phyloP scores from a whole-genome alignment of 805 yeast genomes.

The Teunomyces lycoperdinae region DNA sequence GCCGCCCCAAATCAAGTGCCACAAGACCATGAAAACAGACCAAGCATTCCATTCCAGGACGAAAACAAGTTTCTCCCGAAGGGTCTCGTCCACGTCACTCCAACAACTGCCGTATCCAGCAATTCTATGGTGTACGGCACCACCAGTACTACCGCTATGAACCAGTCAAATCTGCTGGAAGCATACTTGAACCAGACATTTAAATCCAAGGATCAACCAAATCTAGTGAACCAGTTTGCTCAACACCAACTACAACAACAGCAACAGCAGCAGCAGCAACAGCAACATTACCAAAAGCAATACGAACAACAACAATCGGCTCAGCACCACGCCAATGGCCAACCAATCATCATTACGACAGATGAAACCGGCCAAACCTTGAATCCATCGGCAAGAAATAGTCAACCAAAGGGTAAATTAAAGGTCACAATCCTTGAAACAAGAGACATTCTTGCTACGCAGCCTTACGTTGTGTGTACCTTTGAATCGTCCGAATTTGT shows the following conservation, averaged over 20 bases:
- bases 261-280: constrained; percentile 14
- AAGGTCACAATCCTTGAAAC: constrained; percentile 83
- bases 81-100: constrained; percentile 41
- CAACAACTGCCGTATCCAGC: constrained; percentile 68
- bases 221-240: constrained; percentile 6
- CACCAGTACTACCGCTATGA: constrained; percentile 31
- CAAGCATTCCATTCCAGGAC: constrained; percentile 2
- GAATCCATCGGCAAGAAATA: constrained; percentile 20
- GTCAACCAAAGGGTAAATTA: constrained; percentile 75
- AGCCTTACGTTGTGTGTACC: constrained; percentile 88
- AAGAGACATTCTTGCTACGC: constrained; percentile 58
- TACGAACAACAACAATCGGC: constrained; percentile 7
- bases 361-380: constrained; percentile 39
- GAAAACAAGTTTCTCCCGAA: constrained; percentile 32
- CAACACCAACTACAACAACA: constrained; percentile 7
- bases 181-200: constrained; percentile 24
- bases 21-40: not conserved
- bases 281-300: constrained; percentile 9
- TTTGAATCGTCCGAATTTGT: constrained; percentile 90
- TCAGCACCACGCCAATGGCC: constrained; percentile 11
- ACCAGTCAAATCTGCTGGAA: constrained; percentile 14
- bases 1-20: constrained; percentile 3
- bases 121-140: constrained; percentile 69
- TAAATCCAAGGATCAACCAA: constrained; percentile 12
- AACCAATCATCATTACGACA: constrained; percentile 37